These are phyloP conservation scores for Neofusicoccum sp. DNA, from an alignment of 2,329 filamentous ascomycete genomes.

Conservation along the genomic window DNA sequence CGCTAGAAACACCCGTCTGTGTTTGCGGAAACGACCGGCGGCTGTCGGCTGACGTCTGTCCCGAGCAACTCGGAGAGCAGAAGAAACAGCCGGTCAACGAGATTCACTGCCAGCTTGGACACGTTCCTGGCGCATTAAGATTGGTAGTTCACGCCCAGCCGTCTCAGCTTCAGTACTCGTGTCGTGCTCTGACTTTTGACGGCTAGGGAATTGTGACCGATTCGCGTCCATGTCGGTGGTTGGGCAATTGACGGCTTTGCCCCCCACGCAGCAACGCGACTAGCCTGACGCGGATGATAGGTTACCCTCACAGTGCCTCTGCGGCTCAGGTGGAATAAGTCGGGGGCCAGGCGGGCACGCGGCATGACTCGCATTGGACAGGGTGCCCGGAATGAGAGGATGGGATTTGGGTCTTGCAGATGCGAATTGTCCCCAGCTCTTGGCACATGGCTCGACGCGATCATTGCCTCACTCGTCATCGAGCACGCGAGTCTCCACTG, in stretches of 20 bases:
- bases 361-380: not conserved
- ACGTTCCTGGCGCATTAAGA: not conserved
- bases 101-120: not conserved
- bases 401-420: conserved; percentile 4
- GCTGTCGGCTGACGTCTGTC: not conserved
- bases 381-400: not conserved
- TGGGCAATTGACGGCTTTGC: not conserved
- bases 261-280: not conserved
- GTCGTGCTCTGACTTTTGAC: too few species aligned
- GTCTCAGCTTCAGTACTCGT: too few species aligned
- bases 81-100: not conserved
- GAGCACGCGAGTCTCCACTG: not conserved
- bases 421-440: conserved; percentile 1
- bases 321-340: not conserved
- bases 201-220: not conserved
- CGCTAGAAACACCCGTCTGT: not conserved
- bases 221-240: not conserved
- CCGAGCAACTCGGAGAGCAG: not conserved
- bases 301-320: not conserved
- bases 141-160: not conserved
- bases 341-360: not conserved
- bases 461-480: not conserved
- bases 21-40: not conserved
- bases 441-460: not conserved
- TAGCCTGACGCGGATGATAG: not conserved